Evolutionary conservation across 1,139 yeast genomes (phyloP).

Genomic region (Hyphopichia khmerensis): DNA sequence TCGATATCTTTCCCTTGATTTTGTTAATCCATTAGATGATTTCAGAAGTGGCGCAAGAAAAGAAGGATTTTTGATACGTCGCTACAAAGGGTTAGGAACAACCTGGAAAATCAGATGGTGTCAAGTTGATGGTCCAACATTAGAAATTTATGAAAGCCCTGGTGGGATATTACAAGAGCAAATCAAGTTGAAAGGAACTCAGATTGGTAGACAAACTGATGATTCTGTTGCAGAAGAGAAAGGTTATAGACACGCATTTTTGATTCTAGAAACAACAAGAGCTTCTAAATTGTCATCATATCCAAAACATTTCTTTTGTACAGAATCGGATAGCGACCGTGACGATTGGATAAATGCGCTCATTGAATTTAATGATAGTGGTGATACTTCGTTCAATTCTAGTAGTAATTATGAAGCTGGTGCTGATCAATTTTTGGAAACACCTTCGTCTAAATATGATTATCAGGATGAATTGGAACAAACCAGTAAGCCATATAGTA

Average conservation of each 20-base stretch:
- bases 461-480: conserved; percentile 16
- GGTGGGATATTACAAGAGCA: conserved; percentile 60
- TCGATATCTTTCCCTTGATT: conserved; percentile 66
- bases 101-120: conserved; percentile 79
- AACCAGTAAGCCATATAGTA: conserved; percentile 3
- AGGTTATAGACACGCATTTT: conserved; percentile 77
- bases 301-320: conserved; percentile 72
- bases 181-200: conserved; percentile 56
- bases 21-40: conserved; percentile 63
- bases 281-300: conserved; percentile 50
- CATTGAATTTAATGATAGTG: conserved; percentile 38
- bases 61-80: conserved; percentile 69
- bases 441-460: conserved; percentile 9
- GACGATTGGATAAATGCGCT: conserved; percentile 73
- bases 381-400: conserved; percentile 10
- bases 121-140: conserved; percentile 61
- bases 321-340: conserved; percentile 78
- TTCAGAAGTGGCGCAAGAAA: conserved; percentile 55
- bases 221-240: conserved; percentile 64
- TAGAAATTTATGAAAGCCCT: conserved; percentile 62
- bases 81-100: conserved; percentile 52
- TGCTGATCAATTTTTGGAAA: background rate
- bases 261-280: conserved; percentile 64
- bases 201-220: conserved; percentile 63
- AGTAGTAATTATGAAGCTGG: conserved; percentile 9